phyloP scores from a whole-genome alignment of 345 rosid species.

The Euphorbia pulcherrima region DNA sequence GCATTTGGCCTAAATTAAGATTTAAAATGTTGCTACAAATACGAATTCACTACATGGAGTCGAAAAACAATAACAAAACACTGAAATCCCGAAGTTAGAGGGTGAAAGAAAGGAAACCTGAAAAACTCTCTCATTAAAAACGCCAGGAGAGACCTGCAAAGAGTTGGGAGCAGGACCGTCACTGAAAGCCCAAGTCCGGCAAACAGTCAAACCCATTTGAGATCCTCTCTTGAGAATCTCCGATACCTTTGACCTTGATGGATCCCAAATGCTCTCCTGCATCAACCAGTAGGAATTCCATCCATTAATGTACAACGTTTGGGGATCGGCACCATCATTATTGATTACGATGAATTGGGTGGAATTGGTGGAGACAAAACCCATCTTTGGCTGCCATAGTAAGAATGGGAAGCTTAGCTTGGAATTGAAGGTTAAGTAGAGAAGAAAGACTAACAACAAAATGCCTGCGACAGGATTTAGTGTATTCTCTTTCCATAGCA shows the following conservation, averaged over 20 bases:
- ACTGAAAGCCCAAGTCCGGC: slow-evolving; percentile 55
- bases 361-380: slow-evolving; percentile 35
- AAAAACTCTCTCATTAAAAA: slow-evolving; percentile 41
- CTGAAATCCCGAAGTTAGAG: not conserved
- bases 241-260: slow-evolving; percentile 29
- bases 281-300: slow-evolving; percentile 44
- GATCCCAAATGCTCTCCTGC: slow-evolving; percentile 31
- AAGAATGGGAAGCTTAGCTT: slow-evolving; percentile 21
- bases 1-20: too few relatives aligned
- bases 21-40: too few relatives aligned
- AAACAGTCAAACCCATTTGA: slow-evolving; percentile 45
- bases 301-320: slow-evolving; percentile 30
- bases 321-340: slow-evolving; percentile 1
- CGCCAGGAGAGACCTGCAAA: slow-evolving; percentile 46
- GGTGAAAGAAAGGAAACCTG: slow-evolving; percentile 22
- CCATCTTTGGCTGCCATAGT: slow-evolving; percentile 36
- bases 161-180: slow-evolving; percentile 33
- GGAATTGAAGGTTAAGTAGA: slow-evolving; percentile 29
- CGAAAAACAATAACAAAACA: not conserved
- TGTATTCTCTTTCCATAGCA: slow-evolving; percentile 29
- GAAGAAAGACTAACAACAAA: slow-evolving; percentile 20
- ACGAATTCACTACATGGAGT: not conserved
- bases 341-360: slow-evolving; percentile 31
- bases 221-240: slow-evolving; percentile 31
- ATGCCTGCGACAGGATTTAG: slow-evolving; percentile 32